Base-by-base conservation (phyloP, 345 rosid species). In the Melastoma malabathricum region DNA sequence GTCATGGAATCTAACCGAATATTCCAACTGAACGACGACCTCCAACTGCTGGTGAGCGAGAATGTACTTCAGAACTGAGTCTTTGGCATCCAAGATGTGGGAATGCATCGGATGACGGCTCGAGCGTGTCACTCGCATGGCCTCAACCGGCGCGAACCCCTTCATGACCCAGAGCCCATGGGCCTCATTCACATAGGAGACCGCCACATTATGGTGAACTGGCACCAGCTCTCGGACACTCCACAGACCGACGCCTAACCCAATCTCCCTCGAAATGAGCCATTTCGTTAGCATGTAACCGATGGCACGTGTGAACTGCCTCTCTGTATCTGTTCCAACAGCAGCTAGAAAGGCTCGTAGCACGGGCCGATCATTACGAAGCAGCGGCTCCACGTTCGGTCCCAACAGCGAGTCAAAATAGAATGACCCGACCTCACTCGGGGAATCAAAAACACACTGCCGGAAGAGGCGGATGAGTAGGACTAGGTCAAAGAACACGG, bases 41-140 rank as follows among this genome's bases (percentile, higher is more conserved):
- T 89, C 97, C 3, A 78, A 75, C 52, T 89, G 97, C 58, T 89
- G 95, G 18, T 89, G 95, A 0, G 90, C 80, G 53, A 85, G 59
- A 48, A 78, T 86, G 56, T 89, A 89, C 51, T 82, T 76, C 6
- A 89, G 60, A 59, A 83, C 82, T 0, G 87, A 62, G 44, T 81
- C 94, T 57, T 74, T 70, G 2, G 94, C 72, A 43, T 65, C 87
- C 9, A 73, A 15, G 4, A 70, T 2, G 0, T 74, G 78, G 17
- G 73, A 78, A 59, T 65, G 69, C 18, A 43, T 62, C 49, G 47
- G 64, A 29, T 59, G 56, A 0, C 59, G 65, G 44, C 49, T 65
- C 5, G 64, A 58, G 61, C 66, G 65, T n/a, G 69, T 48, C 53
- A 69, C 61, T 51, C 65, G 74, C 92, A 84, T 84, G 14, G 80